These are phyloP conservation scores for Fusarium napiforme DNA, from an alignment of 2,329 filamentous ascomycete genomes.

Conservation along the genomic window DNA sequence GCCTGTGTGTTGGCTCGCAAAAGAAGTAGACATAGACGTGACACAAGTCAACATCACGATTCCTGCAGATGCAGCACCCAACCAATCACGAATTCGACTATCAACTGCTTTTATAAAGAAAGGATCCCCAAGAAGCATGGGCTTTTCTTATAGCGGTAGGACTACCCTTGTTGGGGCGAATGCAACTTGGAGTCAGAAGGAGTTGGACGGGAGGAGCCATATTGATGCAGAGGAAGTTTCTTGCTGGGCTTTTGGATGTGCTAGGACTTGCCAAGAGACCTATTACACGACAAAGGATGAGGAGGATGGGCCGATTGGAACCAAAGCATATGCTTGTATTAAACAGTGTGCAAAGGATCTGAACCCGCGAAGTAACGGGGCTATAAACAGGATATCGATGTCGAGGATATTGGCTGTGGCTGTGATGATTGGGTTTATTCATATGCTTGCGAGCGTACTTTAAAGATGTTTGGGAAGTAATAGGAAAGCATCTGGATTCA, in stretches of 20 bases:
- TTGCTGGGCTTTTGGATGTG: conserved; percentile 37
- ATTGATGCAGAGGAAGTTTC: conserved; percentile 28
- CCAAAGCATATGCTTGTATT: conserved; percentile 25
- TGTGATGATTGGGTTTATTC: not conserved
- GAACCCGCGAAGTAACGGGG: conserved; percentile 13
- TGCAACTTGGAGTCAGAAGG: conserved; percentile 39
- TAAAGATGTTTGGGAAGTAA: not conserved
- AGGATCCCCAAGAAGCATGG: conserved; percentile 17
- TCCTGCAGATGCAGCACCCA: conserved; percentile 36
- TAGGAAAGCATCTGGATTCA: not conserved
- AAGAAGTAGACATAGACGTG: conserved; percentile 15
- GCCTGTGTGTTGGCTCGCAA: conserved; percentile 36
- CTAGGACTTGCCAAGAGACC: conserved; percentile 27
- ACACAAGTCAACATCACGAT: conserved; percentile 41
- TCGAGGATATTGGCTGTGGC: not conserved
- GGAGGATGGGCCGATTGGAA: conserved; percentile 22
- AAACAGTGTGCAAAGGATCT: conserved; percentile 31
- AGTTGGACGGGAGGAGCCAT: conserved; percentile 35
- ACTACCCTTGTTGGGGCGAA: conserved; percentile 31
- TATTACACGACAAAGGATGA: conserved; percentile 33
- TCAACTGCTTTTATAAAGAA: conserved; percentile 31
- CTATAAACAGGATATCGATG: not conserved
- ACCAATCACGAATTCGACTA: conserved; percentile 26
- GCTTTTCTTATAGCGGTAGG: conserved; percentile 33
- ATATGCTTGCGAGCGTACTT: not conserved